These are phyloP conservation scores for Zychaea mexicana DNA, from an alignment of 371 early-diverging fungal species.

Conservation along the genomic window DNA sequence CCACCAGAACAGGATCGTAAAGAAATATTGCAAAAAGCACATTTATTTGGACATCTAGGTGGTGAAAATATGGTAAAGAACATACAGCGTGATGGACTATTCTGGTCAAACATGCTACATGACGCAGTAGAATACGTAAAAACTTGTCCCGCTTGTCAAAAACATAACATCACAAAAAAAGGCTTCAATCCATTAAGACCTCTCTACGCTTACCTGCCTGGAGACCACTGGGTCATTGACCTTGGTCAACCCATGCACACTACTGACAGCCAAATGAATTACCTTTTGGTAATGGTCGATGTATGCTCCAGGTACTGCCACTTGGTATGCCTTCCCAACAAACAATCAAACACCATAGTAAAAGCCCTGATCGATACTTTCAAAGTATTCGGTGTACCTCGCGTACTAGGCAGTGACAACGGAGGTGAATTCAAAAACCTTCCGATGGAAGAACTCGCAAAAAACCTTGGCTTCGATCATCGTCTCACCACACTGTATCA, in stretches of 20 bases:
- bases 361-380: neutral
- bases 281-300: conserved; percentile 15
- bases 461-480: neutral
- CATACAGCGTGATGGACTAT: neutral
- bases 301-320: neutral
- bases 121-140: conserved; percentile 13
- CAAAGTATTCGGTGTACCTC: neutral
- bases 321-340: neutral
- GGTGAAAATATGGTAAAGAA: conserved; percentile 15
- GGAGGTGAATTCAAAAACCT: neutral
- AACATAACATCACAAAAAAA: conserved; percentile 16
- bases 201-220: conserved; percentile 12
- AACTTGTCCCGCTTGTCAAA: conserved; percentile 11
- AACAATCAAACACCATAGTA: neutral
- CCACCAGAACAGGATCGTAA: too few species aligned
- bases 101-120: conserved; percentile 14
- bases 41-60: conserved; percentile 22
- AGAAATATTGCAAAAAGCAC: too few species aligned
- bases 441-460: neutral
- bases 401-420: neutral
- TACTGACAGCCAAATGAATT: neutral
- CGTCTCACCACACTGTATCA: neutral
- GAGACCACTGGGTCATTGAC: conserved; percentile 17
- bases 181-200: conserved; percentile 20
- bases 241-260: conserved; percentile 3